Base-by-base conservation (phyloP, 768 basidiomycete genomes). In the Crepidotus variabilis region DNA sequence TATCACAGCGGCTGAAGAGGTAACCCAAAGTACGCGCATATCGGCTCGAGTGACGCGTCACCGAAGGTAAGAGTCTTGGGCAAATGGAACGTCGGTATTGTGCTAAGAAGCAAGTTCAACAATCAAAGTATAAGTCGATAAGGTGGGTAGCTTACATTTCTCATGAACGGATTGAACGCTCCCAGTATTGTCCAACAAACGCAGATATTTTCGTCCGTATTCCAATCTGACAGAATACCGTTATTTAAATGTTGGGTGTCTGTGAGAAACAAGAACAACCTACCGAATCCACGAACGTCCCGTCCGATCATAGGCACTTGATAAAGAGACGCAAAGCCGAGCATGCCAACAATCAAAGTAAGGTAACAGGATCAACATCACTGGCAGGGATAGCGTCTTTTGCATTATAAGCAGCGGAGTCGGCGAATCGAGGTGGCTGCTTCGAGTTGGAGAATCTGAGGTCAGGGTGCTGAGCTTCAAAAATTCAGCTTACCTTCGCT, bases 81-180 rank as follows among this genome's bases (percentile, higher is more conserved):
- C 76, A 51, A 73, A 82, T 0, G 77, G 70, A 0, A 67, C 75
- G 59, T 84, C 80, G 1, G 58, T 58, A 55, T 87, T 86, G 63
- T 87, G 84, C 83, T 85, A 28, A 28, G 28, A 28, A 8, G 28
- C 8, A 48, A 11, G 57, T 32, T 35, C 22, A 23, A 24, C 39
- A 14, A 43, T 46, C 7, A 55, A 1, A 6, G 5, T 20, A 5
- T 1, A 3, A 11, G 2, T 16, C 7, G 18, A 49, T 47, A 28
- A 20, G 36, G 43, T 35, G 11, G 6, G 14, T 23, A 0, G 68
- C 82, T 67, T 55, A 86, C 85, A 64, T 91, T 88, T 8, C 90
- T 75, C 83, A 85, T 88, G 75, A 91, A 91, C 0, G 89, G 88
- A 67, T 85, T 84, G 70, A 90, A 91, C 0, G 86, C 88, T 0